Conservation (phyloP, 805 yeast species). For the Ogataea nakhonphanomensis region DNA sequence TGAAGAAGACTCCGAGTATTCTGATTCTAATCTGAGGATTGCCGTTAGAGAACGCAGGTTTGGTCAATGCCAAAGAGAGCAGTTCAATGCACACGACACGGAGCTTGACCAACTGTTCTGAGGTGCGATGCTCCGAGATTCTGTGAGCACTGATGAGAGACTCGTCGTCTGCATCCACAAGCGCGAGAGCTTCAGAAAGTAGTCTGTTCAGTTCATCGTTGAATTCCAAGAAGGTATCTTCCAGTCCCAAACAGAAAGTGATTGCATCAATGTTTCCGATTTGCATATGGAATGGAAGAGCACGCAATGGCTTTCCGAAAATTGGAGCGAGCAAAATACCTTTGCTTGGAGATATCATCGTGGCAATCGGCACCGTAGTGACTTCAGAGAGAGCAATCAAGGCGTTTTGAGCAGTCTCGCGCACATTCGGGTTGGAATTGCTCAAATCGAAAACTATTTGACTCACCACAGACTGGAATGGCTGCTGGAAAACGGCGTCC, state of each 20-base stretch:
- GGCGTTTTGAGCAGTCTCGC: constrained; percentile 76
- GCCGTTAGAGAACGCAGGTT: constrained; percentile 75
- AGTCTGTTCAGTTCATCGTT: constrained; percentile 86
- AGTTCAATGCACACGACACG: constrained; percentile 87
- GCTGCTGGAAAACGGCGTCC: constrained; percentile 62
- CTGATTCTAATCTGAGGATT: constrained; percentile 67
- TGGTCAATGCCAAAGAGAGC: constrained; percentile 77
- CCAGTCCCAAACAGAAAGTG: constrained; percentile 81
- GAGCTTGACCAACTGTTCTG: constrained; percentile 82
- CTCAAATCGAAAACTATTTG: constrained; percentile 90
- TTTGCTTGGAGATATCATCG: constrained; percentile 79
- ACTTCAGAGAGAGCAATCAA: constrained; percentile 65
- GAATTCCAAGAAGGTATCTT: constrained; percentile 76
- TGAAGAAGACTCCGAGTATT: constrained; percentile 91
- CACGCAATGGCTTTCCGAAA: constrained; percentile 94
- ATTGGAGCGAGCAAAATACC: constrained; percentile 84
- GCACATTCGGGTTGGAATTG: constrained; percentile 77
- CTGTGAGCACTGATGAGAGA: constrained; percentile 85
- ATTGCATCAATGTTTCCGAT: constrained; percentile 97
- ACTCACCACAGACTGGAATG: constrained; percentile 79
- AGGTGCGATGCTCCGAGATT: constrained; percentile 79
- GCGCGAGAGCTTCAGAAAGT: constrained; percentile 83
- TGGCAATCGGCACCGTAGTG: constrained; percentile 64
- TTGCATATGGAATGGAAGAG: constrained; percentile 97
- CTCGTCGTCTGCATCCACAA: constrained; percentile 97